These are phyloP conservation scores for Ogataea hybrid DNA, from an alignment of 1,139 yeast genomes.

Conservation along the genomic window DNA sequence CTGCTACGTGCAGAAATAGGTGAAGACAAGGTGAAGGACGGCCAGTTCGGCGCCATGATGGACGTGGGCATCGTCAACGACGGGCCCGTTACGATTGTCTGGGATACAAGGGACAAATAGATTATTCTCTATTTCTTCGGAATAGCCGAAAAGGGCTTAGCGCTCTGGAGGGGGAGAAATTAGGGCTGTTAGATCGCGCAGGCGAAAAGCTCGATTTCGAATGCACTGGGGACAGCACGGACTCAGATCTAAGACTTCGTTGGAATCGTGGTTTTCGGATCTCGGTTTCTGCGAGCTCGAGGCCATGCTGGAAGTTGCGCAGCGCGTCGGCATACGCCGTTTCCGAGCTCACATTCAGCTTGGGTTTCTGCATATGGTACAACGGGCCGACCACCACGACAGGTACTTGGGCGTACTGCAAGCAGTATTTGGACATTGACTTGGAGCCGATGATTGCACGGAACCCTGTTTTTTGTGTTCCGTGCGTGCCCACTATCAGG, in stretches of 20 bases:
- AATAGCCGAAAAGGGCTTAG: constrained; percentile 30
- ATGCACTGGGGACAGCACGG: constrained; percentile 19
- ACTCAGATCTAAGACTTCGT: constrained; percentile 18
- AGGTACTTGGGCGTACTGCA: constrained; percentile 67
- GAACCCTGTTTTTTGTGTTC: constrained; percentile 41
- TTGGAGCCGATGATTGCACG: constrained; percentile 43
- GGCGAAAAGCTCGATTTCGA: constrained; percentile 22
- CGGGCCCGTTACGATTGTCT: constrained; percentile 75
- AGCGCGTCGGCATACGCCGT: constrained; percentile 1
- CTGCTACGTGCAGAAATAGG: constrained; percentile 56
- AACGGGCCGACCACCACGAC: constrained; percentile 65
- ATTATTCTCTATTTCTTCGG: constrained; percentile 12
- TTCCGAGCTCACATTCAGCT: not conserved
- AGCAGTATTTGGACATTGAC: constrained; percentile 58
- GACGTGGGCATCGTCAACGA: constrained; percentile 83
- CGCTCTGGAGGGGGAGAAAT: too few relatives aligned
- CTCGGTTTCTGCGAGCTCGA: constrained; percentile 3
- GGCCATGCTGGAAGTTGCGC: constrained; percentile 1
- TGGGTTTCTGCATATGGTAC: constrained; percentile 25
- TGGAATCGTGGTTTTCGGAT: constrained; percentile 27
- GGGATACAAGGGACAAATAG: constrained; percentile 53
- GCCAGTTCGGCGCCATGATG: constrained; percentile 97
- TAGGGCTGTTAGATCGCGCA: too few relatives aligned
- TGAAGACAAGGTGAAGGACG: constrained; percentile 68
- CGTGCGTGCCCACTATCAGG: too few relatives aligned